These are phyloP conservation scores for Trypanosoma vivax DNA, from an alignment of 208 protist genomes.

Conservation along the genomic window DNA sequence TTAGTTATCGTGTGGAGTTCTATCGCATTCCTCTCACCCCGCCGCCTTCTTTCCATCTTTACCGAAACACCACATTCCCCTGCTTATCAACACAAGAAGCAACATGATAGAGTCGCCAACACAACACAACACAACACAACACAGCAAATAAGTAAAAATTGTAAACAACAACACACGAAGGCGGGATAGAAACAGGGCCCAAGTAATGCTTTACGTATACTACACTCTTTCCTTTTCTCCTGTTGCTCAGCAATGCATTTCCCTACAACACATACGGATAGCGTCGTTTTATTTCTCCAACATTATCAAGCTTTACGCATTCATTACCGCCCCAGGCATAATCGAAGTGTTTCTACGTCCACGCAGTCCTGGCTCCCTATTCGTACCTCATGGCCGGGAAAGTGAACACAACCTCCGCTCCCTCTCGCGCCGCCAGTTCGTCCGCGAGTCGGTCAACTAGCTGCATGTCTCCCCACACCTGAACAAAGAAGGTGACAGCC, in stretches of 20 bases:
- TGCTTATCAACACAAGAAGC: too few species aligned
- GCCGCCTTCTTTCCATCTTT: too few species aligned
- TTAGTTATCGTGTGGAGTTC: too few species aligned
- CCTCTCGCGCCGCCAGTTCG: conserved; percentile 57
- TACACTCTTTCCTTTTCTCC: background rate
- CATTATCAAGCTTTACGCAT: conserved; percentile 9
- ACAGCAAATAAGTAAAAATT: conserved; percentile 7
- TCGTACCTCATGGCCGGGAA: conserved; percentile 32
- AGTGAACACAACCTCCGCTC: conserved; percentile 81
- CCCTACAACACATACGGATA: too few species aligned
- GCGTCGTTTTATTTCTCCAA: background rate
- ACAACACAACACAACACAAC: conserved; percentile 6
- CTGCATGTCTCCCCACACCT: conserved; percentile 45
- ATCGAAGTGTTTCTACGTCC: background rate
- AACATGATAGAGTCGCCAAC: conserved; percentile 1
- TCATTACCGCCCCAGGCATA: too few species aligned
- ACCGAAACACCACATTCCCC: too few species aligned
- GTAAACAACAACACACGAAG: background rate
- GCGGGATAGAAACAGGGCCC: background rate
- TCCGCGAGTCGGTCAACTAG: conserved; percentile 62
- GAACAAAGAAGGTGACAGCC: conserved; percentile 75
- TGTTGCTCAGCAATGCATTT: conserved; percentile 2
- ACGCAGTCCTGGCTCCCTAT: background rate
- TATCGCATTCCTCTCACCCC: too few species aligned
- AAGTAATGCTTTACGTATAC: background rate